Evolutionary conservation across 2,329 filamentous ascomycete genomes (phyloP), one percentile per base, ranked within the genome.

Genomic region (Fusarium phyllophilum): DNA sequence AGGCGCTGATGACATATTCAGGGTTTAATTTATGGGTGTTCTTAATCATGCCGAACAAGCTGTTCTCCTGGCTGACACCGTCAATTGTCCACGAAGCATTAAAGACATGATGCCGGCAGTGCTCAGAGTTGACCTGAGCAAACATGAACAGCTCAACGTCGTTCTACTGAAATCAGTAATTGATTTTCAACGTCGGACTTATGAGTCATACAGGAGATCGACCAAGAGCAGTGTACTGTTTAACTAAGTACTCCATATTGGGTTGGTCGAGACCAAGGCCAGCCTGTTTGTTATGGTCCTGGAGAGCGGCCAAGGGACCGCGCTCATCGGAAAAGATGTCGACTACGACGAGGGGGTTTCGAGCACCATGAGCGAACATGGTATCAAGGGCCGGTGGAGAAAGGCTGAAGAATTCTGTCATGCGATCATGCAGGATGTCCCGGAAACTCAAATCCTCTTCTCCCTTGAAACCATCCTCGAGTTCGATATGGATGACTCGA

Each of bases 91-190:
- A 99, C 67, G 91, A 92, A 34, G 96, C 95, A 83, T 99, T 99
- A 89, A 99, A 99, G 78, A 97, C 93, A 86, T 98, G 97, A 82
- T 89, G 88, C 31, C 87, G 86, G 75, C 88, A 97, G 83, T 98
- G 96, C 87, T 99, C 96, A 7, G 96, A 98, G 86, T 98, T 98
- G 81, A 99, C 96, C 84, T 99, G 96, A 22, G 96, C 96, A 82
- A 98, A 99, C 96, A 98, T 98, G 87, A 98, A 98, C 29, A 98
- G 88, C 84, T 99, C 96, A 49, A 98, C 94, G 81, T 98, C 96
- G 69, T 95, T 78, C 76, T 78, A 59, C 60, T 55, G 59, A 66
- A 69, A 72, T 78, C 65, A 78, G 74, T 55, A 66, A 58, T 70
- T 71, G 68, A 57, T 66, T 66, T 59, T 62, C 54, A 52, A 41